Evolutionary conservation across 345 rosid species (phyloP).

Genomic region (Brassica napus): Da-Ae NC_063441.1:18995001-18995500

Average conservation of each 20-base stretch:
- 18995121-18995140: slow-evolving; percentile 21
- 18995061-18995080: neutral
- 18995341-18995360: neutral
- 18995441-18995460: slow-evolving; percentile 43
- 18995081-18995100: slow-evolving; percentile 1
- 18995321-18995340: slow-evolving; percentile 3
- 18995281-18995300: slow-evolving; percentile 42
- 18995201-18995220: slow-evolving; percentile 14
- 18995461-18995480: slow-evolving; percentile 35
- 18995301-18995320: slow-evolving; percentile 32
- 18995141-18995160: neutral
- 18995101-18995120: slow-evolving; percentile 17
- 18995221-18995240: slow-evolving; percentile 26
- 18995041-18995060: neutral
- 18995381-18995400: slow-evolving; percentile 45
- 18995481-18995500: slow-evolving; percentile 25
- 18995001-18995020: neutral
- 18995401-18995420: slow-evolving; percentile 34
- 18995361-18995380: neutral
- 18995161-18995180: neutral
- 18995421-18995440: slow-evolving; percentile 42
- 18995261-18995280: slow-evolving; percentile 39
- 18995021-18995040: neutral
- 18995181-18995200: slow-evolving; percentile 18
- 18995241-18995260: slow-evolving; percentile 25